Base-by-base conservation (phyloP, 495 filamentous ascomycete species). In the Aspergillus biplanus region DNA sequence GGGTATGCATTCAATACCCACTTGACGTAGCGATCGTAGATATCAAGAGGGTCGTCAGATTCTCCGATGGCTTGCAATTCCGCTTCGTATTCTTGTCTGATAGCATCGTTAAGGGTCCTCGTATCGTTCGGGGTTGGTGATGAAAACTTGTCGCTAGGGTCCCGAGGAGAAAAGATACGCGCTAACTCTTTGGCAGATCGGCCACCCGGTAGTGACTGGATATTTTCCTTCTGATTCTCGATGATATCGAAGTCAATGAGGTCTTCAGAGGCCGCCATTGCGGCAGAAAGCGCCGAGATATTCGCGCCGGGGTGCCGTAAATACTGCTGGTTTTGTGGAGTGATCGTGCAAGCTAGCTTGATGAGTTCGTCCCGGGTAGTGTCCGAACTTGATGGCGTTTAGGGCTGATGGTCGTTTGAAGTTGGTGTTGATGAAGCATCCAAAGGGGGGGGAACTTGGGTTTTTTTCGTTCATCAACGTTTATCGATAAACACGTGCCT, bases 1-100 rank as follows among this genome's bases (percentile, higher is more conserved):
- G 95, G 96, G 69, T 97, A 98, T 13, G 94, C 91, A 71, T 96
- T 92, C 16, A 98, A 78, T 0, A 93, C 96, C 95, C 95, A 99
- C 75, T 92, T 90, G 31, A 97, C 92, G 69, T 99, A 99, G 72
- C 96, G 89, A 67, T 97, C 94, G 77, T 92, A 99, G 50, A 97
- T 84, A 70, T 98, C 96, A 37, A 99, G 86, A 3, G 95, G 95
- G 69, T 99, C 95, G 68, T 99, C 95, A 6, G 91, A 90, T 71
- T 98, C 95, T 62, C 84, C 82, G 52, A 96, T 88, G 33, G 79
- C 83, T 32, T 83, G 78, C 6, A 99, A 75, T 73, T 99, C 95
- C 9, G 85, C 82, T 73, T 99, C 96, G 68, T 89, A 99, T 73
- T 96, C 90, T 67, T 87, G 83, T 63, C 93, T 85, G 62, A 90